phyloP scores from a whole-genome alignment of 257 asterid genomes.

The Nicotiana sylvestris region DNA sequence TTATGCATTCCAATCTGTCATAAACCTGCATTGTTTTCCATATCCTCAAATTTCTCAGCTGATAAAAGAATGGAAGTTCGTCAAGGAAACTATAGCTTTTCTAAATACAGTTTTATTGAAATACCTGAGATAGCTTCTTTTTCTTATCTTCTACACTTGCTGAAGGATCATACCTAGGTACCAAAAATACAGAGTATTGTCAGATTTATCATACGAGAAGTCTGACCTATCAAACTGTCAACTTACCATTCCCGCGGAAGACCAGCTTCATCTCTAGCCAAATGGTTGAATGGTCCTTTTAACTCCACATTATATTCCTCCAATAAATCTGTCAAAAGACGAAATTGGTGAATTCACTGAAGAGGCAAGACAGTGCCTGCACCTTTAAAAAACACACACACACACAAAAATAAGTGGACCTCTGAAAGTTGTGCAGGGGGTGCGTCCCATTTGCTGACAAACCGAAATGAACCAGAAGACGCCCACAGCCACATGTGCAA shows the following conservation, averaged over 20 bases:
- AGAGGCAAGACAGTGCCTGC: neutral
- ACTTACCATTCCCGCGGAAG: slow-evolving; percentile 77
- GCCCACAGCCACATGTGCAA: slow-evolving; percentile 94
- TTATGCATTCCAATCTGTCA: slow-evolving; percentile 65
- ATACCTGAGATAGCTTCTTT: slow-evolving; percentile 56
- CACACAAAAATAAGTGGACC: slow-evolving; percentile 31
- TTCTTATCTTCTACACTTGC: slow-evolving; percentile 26
- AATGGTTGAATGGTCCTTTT: slow-evolving; percentile 84
- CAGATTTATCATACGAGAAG: neutral
- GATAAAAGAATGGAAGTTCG: neutral
- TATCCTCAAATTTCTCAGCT: neutral
- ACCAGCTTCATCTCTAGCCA: slow-evolving; percentile 82
- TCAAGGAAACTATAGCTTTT: neutral
- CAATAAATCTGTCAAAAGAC: slow-evolving; percentile 45
- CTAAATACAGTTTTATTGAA: neutral
- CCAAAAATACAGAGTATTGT: neutral
- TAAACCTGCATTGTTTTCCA: slow-evolving; percentile 43
- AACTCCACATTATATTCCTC: slow-evolving; percentile 74
- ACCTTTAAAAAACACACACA: neutral
- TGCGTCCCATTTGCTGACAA: slow-evolving; percentile 64
- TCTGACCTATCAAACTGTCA: neutral
- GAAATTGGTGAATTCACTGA: neutral
- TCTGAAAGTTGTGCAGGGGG: slow-evolving; percentile 69
- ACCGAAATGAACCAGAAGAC: slow-evolving; percentile 80
- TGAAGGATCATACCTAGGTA: slow-evolving; percentile 72